Evolutionary conservation across 768 basidiomycete species (phyloP), one percentile per base, ranked within the genome.

Genomic region (Favolaschia claudopus): DNA sequence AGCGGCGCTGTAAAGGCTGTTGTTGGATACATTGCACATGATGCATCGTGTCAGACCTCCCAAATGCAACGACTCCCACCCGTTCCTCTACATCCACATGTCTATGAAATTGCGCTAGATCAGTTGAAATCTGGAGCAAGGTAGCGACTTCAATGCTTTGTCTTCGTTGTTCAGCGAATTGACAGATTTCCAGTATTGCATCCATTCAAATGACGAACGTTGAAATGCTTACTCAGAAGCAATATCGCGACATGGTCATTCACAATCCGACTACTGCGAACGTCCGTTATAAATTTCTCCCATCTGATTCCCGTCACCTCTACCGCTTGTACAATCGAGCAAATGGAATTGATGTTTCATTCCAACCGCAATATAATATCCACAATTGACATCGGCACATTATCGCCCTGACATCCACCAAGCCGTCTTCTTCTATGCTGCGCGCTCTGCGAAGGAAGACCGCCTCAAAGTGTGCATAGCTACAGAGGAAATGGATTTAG

Each of bases 51-150:
- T 58, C 33, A 60, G 14, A 37, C 44, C 8, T 62, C 70, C 0
- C 10, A 44, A 0, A 32, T 74, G 28, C 43, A 19, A 5, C 49
- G 69, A 1, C 19, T 62, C 9, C 77, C 76, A 1, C 12, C 65
- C 3, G 50, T 74, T 17, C 76, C 76, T 10, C 53, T 78, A 10
- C 76, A 77, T 63, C 60, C 62, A 9, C 67, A 70, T 52, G 75
- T 78, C 14, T 65, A 68, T 33, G 58, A 69, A 40, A 47, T 66
- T 55, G 58, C 65, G n/a, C 20, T 66, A 28, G 58, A 58, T 5
- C 68, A 69, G 24, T 58, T 70, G 4, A 34, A 43, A n/a, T 49
- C 32, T 32, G 68, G 68, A 7, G 63, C 60, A 19, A 61, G 58
- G 64, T 44, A n/a, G n/a, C n/a, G n/a, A n/a, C n/a, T n/a, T n/a